Evolutionary conservation across 805 yeast species (phyloP), one percentile per base, ranked within the genome.

Genomic region (Ascoidea asiatica): DNA sequence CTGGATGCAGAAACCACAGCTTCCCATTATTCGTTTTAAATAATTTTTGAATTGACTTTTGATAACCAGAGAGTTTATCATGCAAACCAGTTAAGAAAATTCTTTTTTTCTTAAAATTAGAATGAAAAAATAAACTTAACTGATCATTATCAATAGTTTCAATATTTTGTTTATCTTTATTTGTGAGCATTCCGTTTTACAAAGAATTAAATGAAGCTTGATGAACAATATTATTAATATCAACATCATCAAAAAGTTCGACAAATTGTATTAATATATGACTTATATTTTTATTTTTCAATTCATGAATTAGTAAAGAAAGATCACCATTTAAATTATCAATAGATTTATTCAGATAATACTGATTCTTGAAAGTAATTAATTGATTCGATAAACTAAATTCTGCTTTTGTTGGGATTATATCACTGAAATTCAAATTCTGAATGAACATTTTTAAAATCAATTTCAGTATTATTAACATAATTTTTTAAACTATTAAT

Each of bases 31-130:
- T 64, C 1, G 95, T 81, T 52, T 88, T 75, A 17, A 75, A 64
- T 3, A 89, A 59, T 42, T 68, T 70, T 51, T 74, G 76, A 19
- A 89, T 78, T 0, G 95, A 84, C 56, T 88, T 88, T 45, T 77
- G 73, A 56, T 88, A 96, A 1, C 97, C 97, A 1, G 94, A 86
- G 44, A 81, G 74, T 51, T 81, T 79, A 49, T 78, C 70, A 20
- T 67, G 63, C 7, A 78, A 50, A 4, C n/a, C 3, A 17, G 21
- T 15, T 51, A 23, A 13, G 56, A 48, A 23, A 38, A 23, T 4
- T 40, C 35, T 21, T 35, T 42, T 6, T 41, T n/a, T 5, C n/a
- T n/a, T n/a, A n/a, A n/a, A n/a, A 41, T 50, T 1, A 52, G 41
- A 29, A 43, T 46, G 5, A 55, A 46, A 4, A 54, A 41, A 21